Conservation (phyloP, 1,139 yeast species). For the Eremothecium sinecaudum region DNA sequence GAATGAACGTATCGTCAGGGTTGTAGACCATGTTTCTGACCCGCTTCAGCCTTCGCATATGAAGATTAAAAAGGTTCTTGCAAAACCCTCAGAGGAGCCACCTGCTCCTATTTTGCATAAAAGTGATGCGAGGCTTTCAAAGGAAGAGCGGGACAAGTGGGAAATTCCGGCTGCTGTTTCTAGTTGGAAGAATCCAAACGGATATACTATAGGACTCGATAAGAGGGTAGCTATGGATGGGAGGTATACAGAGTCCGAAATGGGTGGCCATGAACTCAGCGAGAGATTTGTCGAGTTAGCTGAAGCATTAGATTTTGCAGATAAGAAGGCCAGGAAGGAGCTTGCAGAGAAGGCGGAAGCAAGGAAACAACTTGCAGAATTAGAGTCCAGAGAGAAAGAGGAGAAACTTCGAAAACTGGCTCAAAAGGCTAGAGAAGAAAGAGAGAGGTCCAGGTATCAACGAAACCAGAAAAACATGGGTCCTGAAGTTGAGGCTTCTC, state of each 20-base stretch:
- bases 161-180: slow-evolving; percentile 85
- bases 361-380: slow-evolving; percentile 45
- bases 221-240: slow-evolving; percentile 62
- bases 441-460: slow-evolving; percentile 11
- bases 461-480: too few relatives aligned
- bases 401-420: slow-evolving; percentile 50
- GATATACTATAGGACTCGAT: slow-evolving; percentile 76
- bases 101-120: slow-evolving; percentile 37
- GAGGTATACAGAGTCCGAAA: slow-evolving; percentile 24
- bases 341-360: slow-evolving; percentile 50
- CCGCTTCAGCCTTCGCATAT: slow-evolving; percentile 82
- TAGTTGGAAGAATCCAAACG: slow-evolving; percentile 93
- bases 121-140: slow-evolving; percentile 41
- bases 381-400: slow-evolving; percentile 53
- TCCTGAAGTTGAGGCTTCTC: slow-evolving; percentile 23
- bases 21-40: slow-evolving; percentile 58
- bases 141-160: slow-evolving; percentile 77
- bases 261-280: slow-evolving; percentile 37
- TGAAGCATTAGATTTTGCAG: slow-evolving; percentile 69
- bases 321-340: slow-evolving; percentile 61
- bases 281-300: slow-evolving; percentile 56
- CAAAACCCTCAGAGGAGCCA: slow-evolving; percentile 52
- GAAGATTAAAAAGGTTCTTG: slow-evolving; percentile 66
- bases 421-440: slow-evolving; percentile 41
- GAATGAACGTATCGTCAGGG: slow-evolving; percentile 38